Percentiles rank a stretch among this genome's conserved stretches.
Evolutionary conservation across 2,329 filamentous ascomycete species (phyloP).

Genomic region (Hypoxylon sp.): DNA sequence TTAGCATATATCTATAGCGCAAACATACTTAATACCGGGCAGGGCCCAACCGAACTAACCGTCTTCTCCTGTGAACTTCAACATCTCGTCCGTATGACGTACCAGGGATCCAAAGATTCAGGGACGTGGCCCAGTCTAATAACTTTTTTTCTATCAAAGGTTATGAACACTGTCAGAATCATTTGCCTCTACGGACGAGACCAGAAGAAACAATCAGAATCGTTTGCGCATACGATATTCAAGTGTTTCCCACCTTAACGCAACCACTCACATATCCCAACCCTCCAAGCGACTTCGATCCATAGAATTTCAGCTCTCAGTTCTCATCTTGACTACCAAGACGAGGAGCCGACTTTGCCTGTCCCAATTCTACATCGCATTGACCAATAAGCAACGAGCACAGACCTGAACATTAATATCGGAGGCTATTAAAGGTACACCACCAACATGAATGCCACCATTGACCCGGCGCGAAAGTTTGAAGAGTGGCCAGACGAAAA

Average conservation of each 20-base stretch:
- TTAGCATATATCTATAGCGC: conserved; percentile 13
- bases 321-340: background rate
- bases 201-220: background rate
- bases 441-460: conserved; percentile 28
- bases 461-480: conserved; percentile 15
- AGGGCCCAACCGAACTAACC: conserved; percentile 14
- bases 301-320: background rate
- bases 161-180: conserved; percentile 8
- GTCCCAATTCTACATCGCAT: background rate
- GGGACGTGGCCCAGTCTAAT: conserved; percentile 28
- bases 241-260: background rate
- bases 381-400: background rate
- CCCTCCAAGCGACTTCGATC: background rate
- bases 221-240: background rate
- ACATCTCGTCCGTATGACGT: conserved; percentile 28
- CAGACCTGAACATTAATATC: background rate
- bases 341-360: background rate
- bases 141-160: conserved; percentile 21
- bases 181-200: conserved; percentile 17
- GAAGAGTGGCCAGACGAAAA: conserved; percentile 31
- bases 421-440: background rate
- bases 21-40: conserved; percentile 25
- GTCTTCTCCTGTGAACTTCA: conserved; percentile 6
- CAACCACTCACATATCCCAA: background rate
- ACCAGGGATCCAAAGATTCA: conserved; percentile 8